Evolutionary conservation across 2,329 filamentous ascomycete species (phyloP), one percentile per base, ranked within the genome.

Genomic region (Penicillium polonicum): DNA sequence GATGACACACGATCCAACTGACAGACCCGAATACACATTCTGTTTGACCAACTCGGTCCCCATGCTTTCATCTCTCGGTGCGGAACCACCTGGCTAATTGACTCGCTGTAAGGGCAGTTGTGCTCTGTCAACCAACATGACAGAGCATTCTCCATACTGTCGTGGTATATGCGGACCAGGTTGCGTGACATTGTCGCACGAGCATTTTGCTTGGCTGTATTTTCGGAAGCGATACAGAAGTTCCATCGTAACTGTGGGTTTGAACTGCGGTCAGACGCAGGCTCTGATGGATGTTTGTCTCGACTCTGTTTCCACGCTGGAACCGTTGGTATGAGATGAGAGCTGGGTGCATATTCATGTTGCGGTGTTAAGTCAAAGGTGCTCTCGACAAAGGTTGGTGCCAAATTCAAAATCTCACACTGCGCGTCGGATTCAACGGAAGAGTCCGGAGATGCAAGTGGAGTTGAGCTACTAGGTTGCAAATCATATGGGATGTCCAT

Each of bases 121-220:
- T 72, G 70, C 61, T 78, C 77, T 6, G 76, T 79, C 57, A 76
- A 59, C 74, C 74, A 79, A 57, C 74, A 79, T 13, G 73, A 76
- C n/a, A 76, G 65, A 13, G 72, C 76, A 55, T 77, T 77, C 63
- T 77, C 76, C 66, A 79, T 76, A 57, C 74, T 75, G 61, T 78
- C 73, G 56, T 77, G 73, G 58, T 79, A 79, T 41, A 79, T 75
- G 54, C 71, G 74, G 46, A 79, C 68, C 52, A 79, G 58, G 13
- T 72, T 73, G 48, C 73, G 71, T 36, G 68, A 72, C 63, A 79
- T 65, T 38, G 72, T 68, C 7, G 68, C 69, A 31, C 71, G 76
- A 51, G 74, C 74, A 46, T 67, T 71, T 38, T 71, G 66, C 21
- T 65, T 68, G 4, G 74, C 64, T 19, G 76, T 65, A 49, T 71